Base-by-base conservation (phyloP, 2,329 filamentous ascomycete genomes). In the Talaromyces pinophilus region DNA sequence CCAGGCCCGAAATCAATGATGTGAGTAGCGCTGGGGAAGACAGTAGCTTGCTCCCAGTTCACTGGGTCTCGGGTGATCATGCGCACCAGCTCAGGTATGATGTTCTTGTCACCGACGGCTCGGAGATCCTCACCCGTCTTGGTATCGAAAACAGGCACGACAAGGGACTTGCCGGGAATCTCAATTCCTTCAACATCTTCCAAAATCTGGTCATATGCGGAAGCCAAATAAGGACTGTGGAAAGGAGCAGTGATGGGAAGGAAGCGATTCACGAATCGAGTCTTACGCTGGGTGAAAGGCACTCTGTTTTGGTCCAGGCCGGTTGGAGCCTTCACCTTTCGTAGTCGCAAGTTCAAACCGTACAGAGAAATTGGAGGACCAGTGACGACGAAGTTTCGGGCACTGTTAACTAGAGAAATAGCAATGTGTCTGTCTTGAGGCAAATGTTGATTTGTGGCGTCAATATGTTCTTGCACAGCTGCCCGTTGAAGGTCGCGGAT, bases 301-400 rank as follows among this genome's bases (percentile, higher is more conserved):
- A 98, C 90, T 67, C 93, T 88, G 71, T 91, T 97, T 81, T 99
- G 96, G 76, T 99, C 95, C 46, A 99, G 85, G 52, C 96, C 95
- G n/a, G 95, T 98, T 4, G 95, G 90, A 1, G 95, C 94, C 84
- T 97, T 99, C 77, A 97, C 92, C 82, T 98, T 99, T 74, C 96
- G 91, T 64, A 99, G 84, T 76, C 96, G 93, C 59, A 96, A 84
- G 78, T 99, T 99, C 48, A 99, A 86, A 86, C 95, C 96, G 76
- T 97, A 97, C 11, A 99, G 85, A 1, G 96, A 98, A 71, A 96
- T 93, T 1, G 96, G 95, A 64, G 95, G 95, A 63, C 95, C 95
- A 50, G 95, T 97, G 15, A 99, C 93, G 59, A 99, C 96, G 75
- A 98, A 90, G 79, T 98, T 99, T 67, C 95, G 90, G 15, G 94